phyloP scores from a whole-genome alignment of 208 protist species.

The Blechomonas ayalai region DNA sequence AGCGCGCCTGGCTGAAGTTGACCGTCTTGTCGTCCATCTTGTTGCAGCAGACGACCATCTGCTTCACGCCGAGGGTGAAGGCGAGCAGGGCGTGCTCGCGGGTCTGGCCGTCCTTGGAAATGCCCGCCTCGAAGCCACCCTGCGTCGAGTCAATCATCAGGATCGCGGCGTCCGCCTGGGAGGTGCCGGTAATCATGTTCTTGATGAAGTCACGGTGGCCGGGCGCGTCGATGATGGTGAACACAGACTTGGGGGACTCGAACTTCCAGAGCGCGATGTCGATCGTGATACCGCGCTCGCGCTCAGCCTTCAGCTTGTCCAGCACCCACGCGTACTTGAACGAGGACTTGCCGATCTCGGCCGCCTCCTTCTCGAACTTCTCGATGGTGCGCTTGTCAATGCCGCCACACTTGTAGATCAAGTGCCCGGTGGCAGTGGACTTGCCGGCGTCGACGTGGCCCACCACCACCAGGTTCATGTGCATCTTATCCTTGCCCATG shows the following conservation, averaged over 20 bases:
- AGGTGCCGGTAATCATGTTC: constrained; percentile 92
- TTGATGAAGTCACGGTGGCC: constrained; percentile 94
- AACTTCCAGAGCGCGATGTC: constrained; percentile 92
- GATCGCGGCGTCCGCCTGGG: constrained; percentile 87
- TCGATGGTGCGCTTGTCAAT: constrained; percentile 88
- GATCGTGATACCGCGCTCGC: constrained; percentile 92
- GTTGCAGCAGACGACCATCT: constrained; percentile 91
- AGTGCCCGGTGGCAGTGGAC: constrained; percentile 85
- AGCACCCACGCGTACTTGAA: constrained; percentile 94
- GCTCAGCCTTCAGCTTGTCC: constrained; percentile 90
- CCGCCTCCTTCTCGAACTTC: constrained; percentile 89
- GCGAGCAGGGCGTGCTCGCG: constrained; percentile 88
- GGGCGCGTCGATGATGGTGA: constrained; percentile 93
- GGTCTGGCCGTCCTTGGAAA: constrained; percentile 91
- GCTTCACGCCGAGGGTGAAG: constrained; percentile 84
- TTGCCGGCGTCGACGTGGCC: constrained; percentile 89
- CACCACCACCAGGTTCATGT: constrained; percentile 48
- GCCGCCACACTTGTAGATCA: constrained; percentile 89
- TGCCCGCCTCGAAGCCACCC: constrained; percentile 92
- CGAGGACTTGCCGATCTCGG: constrained; percentile 84
- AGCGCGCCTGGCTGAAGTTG: constrained; percentile 88
- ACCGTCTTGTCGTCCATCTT: constrained; percentile 85
- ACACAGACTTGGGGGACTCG: constrained; percentile 82
- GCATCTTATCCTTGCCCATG: constrained; percentile 63
- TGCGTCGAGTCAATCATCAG: constrained; percentile 79